Evolutionary conservation across 2,329 filamentous ascomycete genomes (phyloP).

Genomic region (Fusarium udum): DNA sequence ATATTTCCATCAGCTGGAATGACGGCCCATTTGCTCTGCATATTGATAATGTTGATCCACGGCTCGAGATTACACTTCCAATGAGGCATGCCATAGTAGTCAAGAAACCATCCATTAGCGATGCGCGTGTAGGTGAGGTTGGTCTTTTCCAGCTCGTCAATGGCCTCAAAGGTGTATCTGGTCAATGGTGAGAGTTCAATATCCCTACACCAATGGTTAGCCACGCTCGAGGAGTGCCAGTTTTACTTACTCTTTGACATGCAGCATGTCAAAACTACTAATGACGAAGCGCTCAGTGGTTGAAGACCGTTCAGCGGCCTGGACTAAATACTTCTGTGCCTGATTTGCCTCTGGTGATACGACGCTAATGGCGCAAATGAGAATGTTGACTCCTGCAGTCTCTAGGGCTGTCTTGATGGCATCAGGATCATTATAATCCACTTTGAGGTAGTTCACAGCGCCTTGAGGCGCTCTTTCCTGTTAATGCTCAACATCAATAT

Average conservation of each 20-base stretch:
- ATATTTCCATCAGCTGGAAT: conserved; percentile 24
- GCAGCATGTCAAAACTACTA: conserved; percentile 36
- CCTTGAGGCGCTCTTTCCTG: neutral
- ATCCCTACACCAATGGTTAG: conserved; percentile 11
- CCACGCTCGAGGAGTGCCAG: rapidly evolving
- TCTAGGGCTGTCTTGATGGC: neutral
- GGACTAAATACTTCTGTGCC: conserved; percentile 33
- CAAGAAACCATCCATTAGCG: conserved; percentile 38
- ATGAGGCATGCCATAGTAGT: conserved; percentile 42
- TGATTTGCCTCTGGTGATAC: conserved; percentile 20
- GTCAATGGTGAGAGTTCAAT: conserved; percentile 31
- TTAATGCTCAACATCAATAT: rapidly evolving
- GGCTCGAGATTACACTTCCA: conserved; percentile 34
- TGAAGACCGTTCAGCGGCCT: conserved; percentile 8
- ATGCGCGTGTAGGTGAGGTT: conserved; percentile 27
- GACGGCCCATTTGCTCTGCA: conserved; percentile 36
- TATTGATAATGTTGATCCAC: conserved; percentile 39
- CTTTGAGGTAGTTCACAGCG: conserved; percentile 6
- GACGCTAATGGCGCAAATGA: conserved; percentile 38
- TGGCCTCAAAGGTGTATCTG: conserved; percentile 37
- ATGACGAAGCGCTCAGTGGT: conserved; percentile 29
- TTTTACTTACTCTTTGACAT: conserved; percentile 22
- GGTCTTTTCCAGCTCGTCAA: conserved; percentile 20
- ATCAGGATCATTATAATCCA: conserved; percentile 11
- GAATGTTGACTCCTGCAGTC: conserved; percentile 3